Percentiles rank a stretch among this genome's conserved stretches.
Conservation (phyloP, 148 eudicot genomes). For the Drosera capensis region DNA sequence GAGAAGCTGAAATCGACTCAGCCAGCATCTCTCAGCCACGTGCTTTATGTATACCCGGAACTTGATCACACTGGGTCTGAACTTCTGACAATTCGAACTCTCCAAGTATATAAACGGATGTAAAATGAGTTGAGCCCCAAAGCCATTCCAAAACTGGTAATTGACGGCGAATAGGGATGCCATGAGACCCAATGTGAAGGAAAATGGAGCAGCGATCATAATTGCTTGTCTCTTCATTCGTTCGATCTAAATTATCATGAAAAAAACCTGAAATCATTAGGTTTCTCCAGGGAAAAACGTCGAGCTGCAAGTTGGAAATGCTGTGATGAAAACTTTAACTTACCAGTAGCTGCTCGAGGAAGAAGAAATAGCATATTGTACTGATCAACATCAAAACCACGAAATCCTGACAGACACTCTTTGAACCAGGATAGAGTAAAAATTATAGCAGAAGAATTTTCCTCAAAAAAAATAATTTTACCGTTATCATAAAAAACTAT, state of each 20-base stretch:
- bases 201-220: conserved; percentile 72
- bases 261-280: background rate
- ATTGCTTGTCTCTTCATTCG: conserved; percentile 51
- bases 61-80: conserved; percentile 8
- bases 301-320: no score
- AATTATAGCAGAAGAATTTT: background rate
- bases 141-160: conserved; percentile 50
- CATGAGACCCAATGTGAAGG: conserved; percentile 49
- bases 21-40: no score
- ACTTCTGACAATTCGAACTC: conserved; percentile 26
- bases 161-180: conserved; percentile 64
- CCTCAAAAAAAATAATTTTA: background rate
- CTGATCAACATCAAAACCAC: no score
- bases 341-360: conserved; percentile 92
- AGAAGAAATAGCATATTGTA: conserved; percentile 94
- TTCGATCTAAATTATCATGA: conserved; percentile 27
- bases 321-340: no score
- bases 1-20: no score
- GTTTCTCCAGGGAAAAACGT: background rate
- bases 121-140: conserved; percentile 52
- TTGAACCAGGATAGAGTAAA: conserved; percentile 8
- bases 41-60: background rate
- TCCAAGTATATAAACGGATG: conserved; percentile 40
- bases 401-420: conserved; percentile 92
- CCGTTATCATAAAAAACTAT: no score